A percentile compares a stretch with the other conserved stretches of the same genome.
Conservation (phyloP, 805 yeast genomes). For the Grigorovia humatica region DNA sequence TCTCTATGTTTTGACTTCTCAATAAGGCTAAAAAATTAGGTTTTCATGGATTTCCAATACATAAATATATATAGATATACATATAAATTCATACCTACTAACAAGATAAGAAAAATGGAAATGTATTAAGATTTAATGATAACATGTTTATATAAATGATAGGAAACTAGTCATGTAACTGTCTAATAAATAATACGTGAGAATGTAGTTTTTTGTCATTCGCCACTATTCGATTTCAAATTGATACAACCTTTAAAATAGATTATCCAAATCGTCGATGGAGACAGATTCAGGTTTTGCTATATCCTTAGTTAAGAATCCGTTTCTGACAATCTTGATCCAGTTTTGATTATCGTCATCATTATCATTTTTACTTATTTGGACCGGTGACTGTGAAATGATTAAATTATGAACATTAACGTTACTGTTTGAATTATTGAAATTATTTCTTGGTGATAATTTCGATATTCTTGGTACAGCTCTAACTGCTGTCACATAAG, state of each 20-base stretch:
- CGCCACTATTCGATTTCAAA: not conserved
- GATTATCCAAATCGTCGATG: slow-evolving; percentile 52
- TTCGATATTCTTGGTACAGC: slow-evolving; percentile 76
- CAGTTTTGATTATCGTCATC: slow-evolving; percentile 28
- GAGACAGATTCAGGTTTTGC: slow-evolving; percentile 71
- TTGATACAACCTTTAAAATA: slow-evolving; percentile 25
- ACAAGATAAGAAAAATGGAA: not conserved
- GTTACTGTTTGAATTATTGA: not conserved
- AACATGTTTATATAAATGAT: not conserved
- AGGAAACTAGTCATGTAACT: not conserved
- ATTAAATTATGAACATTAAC: slow-evolving; percentile 32
- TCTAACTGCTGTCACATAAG: slow-evolving; percentile 61
- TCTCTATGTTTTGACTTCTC: not conserved
- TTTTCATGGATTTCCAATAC: too few relatives aligned
- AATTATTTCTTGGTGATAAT: slow-evolving; percentile 25
- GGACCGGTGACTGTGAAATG: slow-evolving; percentile 23
- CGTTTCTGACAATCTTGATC: slow-evolving; percentile 64
- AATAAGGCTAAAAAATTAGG: not conserved
- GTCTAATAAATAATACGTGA: not conserved
- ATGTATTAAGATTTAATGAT: not conserved
- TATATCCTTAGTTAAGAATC: slow-evolving; percentile 69
- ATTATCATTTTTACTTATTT: not conserved
- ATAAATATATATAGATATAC: too few relatives aligned
- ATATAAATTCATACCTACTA: not conserved
- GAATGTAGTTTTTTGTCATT: too few relatives aligned